These are phyloP conservation scores for Talaromyces liani DNA, from an alignment of 495 filamentous ascomycete species.

Conservation along the genomic window DNA sequence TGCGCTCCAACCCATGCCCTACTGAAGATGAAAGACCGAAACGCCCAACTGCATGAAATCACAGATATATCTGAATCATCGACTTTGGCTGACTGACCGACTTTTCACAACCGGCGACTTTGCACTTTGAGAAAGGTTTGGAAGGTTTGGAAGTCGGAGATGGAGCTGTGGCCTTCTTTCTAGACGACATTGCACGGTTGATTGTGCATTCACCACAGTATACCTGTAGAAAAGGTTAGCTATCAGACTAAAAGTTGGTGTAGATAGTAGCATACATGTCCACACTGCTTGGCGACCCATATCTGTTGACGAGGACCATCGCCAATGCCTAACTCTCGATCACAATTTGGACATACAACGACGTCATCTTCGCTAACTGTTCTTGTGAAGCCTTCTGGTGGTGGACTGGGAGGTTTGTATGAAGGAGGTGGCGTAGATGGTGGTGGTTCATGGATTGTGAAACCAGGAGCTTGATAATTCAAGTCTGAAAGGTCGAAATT, in stretches of 20 bases:
- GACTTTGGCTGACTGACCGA: slow-evolving; percentile 24
- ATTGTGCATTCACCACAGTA: slow-evolving; percentile 64
- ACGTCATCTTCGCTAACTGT: slow-evolving; percentile 53
- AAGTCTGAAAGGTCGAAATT: slow-evolving; percentile 20
- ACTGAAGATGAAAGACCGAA: background rate
- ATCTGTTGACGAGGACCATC: slow-evolving; percentile 56
- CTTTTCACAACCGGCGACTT: slow-evolving; percentile 42
- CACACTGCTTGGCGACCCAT: slow-evolving; percentile 66
- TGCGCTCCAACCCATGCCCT: background rate
- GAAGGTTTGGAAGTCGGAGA: slow-evolving; percentile 10
- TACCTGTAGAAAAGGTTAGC: slow-evolving; percentile 37
- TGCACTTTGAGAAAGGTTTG: slow-evolving; percentile 43
- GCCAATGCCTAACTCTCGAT: slow-evolving; percentile 57
- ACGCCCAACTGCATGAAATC: slow-evolving; percentile 11
- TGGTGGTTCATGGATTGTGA: slow-evolving; percentile 18
- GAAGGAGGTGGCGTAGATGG: slow-evolving; percentile 18
- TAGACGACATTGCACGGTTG: slow-evolving; percentile 31
- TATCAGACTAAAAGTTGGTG: background rate
- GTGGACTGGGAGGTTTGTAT: slow-evolving; percentile 52
- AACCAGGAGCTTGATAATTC: slow-evolving; percentile 18
- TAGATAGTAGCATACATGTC: slow-evolving; percentile 50
- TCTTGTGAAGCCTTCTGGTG: slow-evolving; percentile 58
- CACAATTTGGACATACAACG: slow-evolving; percentile 66
- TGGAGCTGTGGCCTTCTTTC: slow-evolving; percentile 24
- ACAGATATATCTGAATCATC: slow-evolving; percentile 45